Evolutionary conservation across 1,139 yeast species (phyloP).

Genomic region (Blastobotrys malaysiensis): DNA sequence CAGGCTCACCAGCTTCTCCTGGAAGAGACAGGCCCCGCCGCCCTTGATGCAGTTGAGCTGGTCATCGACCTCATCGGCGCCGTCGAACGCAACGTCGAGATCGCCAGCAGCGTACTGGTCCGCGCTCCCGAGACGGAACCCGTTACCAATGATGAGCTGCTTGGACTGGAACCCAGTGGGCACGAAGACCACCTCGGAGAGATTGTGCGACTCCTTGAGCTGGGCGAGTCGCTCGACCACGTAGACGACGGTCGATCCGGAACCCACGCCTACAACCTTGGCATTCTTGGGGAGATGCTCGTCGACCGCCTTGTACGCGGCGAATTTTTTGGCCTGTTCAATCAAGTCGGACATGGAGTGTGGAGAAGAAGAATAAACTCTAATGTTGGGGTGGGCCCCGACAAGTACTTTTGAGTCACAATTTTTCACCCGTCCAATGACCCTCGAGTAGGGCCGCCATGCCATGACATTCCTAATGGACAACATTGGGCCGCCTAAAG

Average conservation of each 20-base stretch:
- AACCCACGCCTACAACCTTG: conserved; percentile 85
- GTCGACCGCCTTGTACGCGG: conserved; percentile 91
- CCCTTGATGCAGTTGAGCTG: conserved; percentile 87
- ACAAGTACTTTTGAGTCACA: neutral
- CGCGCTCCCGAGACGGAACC: conserved; percentile 69
- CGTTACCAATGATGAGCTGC: conserved; percentile 76
- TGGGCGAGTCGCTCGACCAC: conserved; percentile 93
- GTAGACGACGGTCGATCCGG: conserved; percentile 94
- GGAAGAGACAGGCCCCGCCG: conserved; percentile 97
- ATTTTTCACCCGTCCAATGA: neutral
- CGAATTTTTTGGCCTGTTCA: conserved; percentile 71
- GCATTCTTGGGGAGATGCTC: conserved; percentile 70
- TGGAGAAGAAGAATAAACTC: neutral
- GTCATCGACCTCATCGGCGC: conserved; percentile 94
- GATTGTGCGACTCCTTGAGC: conserved; percentile 41
- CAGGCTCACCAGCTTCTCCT: conserved; percentile 89
- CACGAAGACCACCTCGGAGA: conserved; percentile 46
- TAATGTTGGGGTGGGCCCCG: neutral
- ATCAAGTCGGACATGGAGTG: conserved; percentile 19
- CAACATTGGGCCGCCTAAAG: neutral
- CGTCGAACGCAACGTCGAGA: conserved; percentile 92
- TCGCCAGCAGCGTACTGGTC: conserved; percentile 64
- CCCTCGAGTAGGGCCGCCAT: neutral
- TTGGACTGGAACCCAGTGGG: conserved; percentile 97
- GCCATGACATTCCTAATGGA: neutral